Evolutionary conservation across 2,329 filamentous ascomycete species (phyloP), one percentile per base, ranked within the genome.

Genomic region (Scleromitrula shiraiana): DNA sequence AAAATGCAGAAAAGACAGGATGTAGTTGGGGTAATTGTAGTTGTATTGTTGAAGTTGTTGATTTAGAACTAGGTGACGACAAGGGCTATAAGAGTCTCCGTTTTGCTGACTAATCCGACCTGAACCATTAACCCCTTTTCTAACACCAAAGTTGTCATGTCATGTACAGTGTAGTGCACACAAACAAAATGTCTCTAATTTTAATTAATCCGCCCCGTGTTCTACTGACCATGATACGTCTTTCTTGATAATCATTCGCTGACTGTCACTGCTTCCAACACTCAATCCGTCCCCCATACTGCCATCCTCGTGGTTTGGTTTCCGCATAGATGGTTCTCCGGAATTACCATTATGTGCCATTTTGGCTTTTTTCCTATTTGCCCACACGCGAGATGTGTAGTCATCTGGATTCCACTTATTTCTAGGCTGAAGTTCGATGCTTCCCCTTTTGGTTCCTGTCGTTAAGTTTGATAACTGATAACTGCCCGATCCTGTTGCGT

Each of bases 161-260:
- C n/a, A n/a, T n/a, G n/a, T n/a, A n/a, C n/a, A n/a, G n/a, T n/a
- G n/a, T n/a, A n/a, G n/a, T n/a, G n/a, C n/a, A n/a, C n/a, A n/a
- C n/a, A n/a, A n/a, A n/a, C n/a, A n/a, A n/a, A n/a, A n/a, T n/a
- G n/a, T n/a, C n/a, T n/a, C n/a, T n/a, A n/a, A n/a, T n/a, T n/a
- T n/a, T n/a, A n/a, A n/a, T n/a, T 15, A 4, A 69, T 30, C 26
- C 42, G 10, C 30, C 9, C 4, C 2, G 30, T 33, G 30, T n/a
- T 30, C 23, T 17, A 52, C 43, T n/a, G 36, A 38, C 52, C 53
- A 53, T 29, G 33, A n/a, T 36, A 43, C 73, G 50, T 53, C 45
- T 29, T 55, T 53, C 35, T 51, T 47, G 40, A 56, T 56, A 24
- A 56, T 55, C 53, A 56, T 55, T 17, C 36, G 45, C 19, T 38